phyloP scores from a whole-genome alignment of 495 filamentous ascomycete species.

The Podospora pseudocomata region DNA sequence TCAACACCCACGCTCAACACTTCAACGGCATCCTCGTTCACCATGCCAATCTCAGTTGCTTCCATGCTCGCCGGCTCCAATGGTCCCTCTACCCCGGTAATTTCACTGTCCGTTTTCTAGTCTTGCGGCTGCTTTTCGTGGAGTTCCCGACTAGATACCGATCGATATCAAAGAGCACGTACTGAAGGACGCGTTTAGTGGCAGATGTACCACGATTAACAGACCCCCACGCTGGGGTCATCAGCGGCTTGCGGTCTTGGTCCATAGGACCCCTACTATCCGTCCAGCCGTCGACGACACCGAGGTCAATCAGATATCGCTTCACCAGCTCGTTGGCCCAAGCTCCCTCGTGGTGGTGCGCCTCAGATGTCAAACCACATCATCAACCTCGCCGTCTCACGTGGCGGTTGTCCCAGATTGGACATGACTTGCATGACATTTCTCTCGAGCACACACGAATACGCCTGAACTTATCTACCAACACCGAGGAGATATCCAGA shows the following conservation, averaged over 20 bases:
- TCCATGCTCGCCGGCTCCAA: too few species aligned
- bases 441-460: not conserved
- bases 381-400: slow-evolving; percentile 1
- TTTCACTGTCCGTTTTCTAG: not conserved
- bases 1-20: not conserved
- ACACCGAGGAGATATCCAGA: not conserved
- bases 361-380: not conserved
- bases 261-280: not conserved
- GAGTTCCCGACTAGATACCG: not conserved
- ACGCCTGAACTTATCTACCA: not conserved
- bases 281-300: not conserved
- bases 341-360: not conserved
- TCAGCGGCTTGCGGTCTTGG: not conserved
- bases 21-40: not conserved
- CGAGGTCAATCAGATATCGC: slow-evolving; percentile 1
- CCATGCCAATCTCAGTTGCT: not conserved
- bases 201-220: not conserved
- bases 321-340: not conserved
- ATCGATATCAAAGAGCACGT: not conserved
- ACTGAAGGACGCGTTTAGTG: not conserved
- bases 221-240: slow-evolving; percentile 5
- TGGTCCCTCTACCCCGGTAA: not conserved
- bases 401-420: not conserved
- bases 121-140: not conserved
- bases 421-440: not conserved